Percentiles rank a stretch among this genome's conserved stretches.
phyloP scores from a whole-genome alignment of 176 grass and related monocot species.

The Avena insularis region DNA sequence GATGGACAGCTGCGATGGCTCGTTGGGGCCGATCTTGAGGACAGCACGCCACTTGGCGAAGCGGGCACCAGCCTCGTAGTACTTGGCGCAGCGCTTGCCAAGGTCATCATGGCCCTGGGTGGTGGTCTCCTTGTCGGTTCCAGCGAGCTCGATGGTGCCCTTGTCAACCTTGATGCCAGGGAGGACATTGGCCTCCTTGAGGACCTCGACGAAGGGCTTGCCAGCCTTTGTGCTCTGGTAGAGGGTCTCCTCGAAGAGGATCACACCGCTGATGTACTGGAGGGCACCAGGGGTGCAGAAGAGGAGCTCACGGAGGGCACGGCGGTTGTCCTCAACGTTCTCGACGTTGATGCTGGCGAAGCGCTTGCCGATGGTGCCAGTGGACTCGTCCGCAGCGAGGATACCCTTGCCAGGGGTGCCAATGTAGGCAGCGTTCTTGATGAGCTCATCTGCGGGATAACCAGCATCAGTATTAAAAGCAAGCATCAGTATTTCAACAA shows the following conservation, averaged over 20 bases:
- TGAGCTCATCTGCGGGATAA: constrained; percentile 75
- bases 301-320: constrained; percentile 80
- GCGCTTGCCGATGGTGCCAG: constrained; percentile 90
- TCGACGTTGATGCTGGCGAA: constrained; percentile 89
- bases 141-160: constrained; percentile 74
- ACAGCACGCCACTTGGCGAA: constrained; percentile 96
- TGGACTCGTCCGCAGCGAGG: constrained; percentile 85
- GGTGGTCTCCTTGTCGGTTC: constrained; percentile 87
- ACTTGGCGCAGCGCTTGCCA: constrained; percentile 87
- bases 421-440: constrained; percentile 89
- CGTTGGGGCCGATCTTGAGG: constrained; percentile 77
- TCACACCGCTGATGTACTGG: constrained; percentile 67
- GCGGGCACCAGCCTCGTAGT: constrained; percentile 84
- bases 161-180: constrained; percentile 92
- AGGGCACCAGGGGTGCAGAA: constrained; percentile 77
- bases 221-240: constrained; percentile 94
- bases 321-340: constrained; percentile 88
- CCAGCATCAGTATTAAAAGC: neutral
- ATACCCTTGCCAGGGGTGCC: constrained; percentile 94
- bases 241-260: constrained; percentile 93
- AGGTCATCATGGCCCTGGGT: constrained; percentile 90
- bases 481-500: neutral
- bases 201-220: constrained; percentile 78
- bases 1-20: constrained; percentile 82
- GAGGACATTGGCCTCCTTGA: constrained; percentile 66